Conservation (phyloP, 1,284 basidiomycete genomes). For the Leccinum fuscescens region DNA sequence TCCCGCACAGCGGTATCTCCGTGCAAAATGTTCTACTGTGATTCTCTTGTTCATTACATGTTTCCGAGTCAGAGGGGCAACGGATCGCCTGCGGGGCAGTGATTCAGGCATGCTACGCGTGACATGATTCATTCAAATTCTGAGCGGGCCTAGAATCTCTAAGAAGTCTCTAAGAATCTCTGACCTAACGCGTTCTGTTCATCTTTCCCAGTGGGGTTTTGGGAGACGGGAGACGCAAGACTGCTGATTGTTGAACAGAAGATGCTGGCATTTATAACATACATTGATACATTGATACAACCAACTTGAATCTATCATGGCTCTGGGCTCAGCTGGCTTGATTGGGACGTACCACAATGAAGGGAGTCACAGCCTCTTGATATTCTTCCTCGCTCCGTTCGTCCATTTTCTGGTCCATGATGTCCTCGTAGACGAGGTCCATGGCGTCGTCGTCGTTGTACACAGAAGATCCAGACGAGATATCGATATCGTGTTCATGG, state of each 20-base stretch:
- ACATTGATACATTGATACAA: not conserved
- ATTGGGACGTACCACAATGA: not conserved
- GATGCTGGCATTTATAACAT: not conserved
- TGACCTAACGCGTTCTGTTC: not conserved
- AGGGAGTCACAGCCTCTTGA: too few relatives aligned
- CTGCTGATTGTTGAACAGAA: not conserved
- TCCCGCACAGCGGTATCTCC: not conserved
- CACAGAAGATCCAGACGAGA: too few relatives aligned
- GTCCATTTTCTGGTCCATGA: too few relatives aligned
- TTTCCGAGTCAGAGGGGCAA: slow-evolving; percentile 7
- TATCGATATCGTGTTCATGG: too few relatives aligned
- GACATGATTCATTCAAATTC: not conserved
- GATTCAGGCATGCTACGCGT: not conserved
- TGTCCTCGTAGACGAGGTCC: too few relatives aligned
- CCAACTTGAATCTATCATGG: not conserved
- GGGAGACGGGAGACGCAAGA: not conserved
- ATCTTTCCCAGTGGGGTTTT: not conserved
- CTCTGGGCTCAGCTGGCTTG: not conserved
- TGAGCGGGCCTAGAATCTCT: not conserved
- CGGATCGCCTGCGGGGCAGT: slow-evolving; percentile 16
- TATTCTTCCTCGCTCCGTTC: too few relatives aligned
- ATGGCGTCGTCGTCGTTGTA: too few relatives aligned
- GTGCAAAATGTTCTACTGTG: not conserved
- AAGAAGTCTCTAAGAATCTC: not conserved
- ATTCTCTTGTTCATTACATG: not conserved